phyloP scores from a whole-genome alignment of 495 filamentous ascomycete genomes.

The Neurospora sp. region DNA sequence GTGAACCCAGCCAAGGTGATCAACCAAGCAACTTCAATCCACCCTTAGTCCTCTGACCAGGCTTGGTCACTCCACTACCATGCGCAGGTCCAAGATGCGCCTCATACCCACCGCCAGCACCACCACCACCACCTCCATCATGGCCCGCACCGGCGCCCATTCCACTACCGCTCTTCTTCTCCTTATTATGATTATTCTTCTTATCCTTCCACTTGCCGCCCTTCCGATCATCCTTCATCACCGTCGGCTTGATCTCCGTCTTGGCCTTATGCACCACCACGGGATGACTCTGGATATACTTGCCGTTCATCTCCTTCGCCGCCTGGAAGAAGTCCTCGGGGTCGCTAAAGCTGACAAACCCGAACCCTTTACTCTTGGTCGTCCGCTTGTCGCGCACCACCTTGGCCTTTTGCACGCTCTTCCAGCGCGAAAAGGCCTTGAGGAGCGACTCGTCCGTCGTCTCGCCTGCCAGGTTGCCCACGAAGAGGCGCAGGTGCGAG shows the following conservation, averaged over 20 bases:
- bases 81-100: slow-evolving; percentile 35
- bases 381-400: slow-evolving; percentile 95
- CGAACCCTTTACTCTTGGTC: slow-evolving; percentile 89
- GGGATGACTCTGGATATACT: slow-evolving; percentile 97
- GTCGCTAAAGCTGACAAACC: slow-evolving; percentile 91
- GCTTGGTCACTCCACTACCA: slow-evolving; percentile 65
- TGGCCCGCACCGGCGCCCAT: slow-evolving; percentile 16
- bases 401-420: slow-evolving; percentile 79
- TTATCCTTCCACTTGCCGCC: slow-evolving; percentile 26
- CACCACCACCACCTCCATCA: slow-evolving; percentile 15
- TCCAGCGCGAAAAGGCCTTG: slow-evolving; percentile 86
- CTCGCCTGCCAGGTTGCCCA: slow-evolving; percentile 96
- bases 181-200: slow-evolving; percentile 17
- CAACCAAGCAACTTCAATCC: slow-evolving; percentile 70
- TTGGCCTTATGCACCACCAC: slow-evolving; percentile 76
- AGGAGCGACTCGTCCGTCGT: slow-evolving; percentile 91
- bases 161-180: slow-evolving; percentile 26
- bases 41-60: slow-evolving; percentile 67
- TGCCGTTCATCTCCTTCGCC: slow-evolving; percentile 95
- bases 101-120: slow-evolving; percentile 25
- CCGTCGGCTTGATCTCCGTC: slow-evolving; percentile 73
- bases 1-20: slow-evolving; percentile 9
- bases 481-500: slow-evolving; percentile 85
- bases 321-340: slow-evolving; percentile 93
- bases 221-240: slow-evolving; percentile 32